A percentile compares a stretch with the other conserved stretches of the same genome.
phyloP scores from a whole-genome alignment of 768 basidiomycete species.

The Boletus rex-veris region DNA sequence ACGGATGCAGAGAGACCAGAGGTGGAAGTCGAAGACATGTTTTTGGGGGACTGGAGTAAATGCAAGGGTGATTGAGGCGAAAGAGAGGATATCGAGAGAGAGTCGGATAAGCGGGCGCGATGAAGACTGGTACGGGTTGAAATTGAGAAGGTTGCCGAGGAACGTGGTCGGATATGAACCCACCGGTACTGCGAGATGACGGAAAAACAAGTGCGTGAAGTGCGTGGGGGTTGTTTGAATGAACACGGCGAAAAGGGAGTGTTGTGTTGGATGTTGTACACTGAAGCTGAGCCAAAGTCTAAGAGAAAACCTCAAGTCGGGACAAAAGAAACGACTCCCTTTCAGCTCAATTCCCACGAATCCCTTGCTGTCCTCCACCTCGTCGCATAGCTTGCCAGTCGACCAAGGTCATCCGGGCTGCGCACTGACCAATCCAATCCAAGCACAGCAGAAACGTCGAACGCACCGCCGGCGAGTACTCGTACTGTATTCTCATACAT shows the following conservation, averaged over 20 bases:
- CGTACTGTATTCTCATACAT: neutral
- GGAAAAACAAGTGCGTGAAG: slow-evolving; percentile 5
- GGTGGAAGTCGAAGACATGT: slow-evolving; percentile 64
- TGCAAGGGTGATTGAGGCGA: neutral
- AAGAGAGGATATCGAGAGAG: slow-evolving; percentile 17
- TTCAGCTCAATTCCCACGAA: slow-evolving; percentile 18
- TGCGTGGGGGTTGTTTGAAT: slow-evolving; percentile 3
- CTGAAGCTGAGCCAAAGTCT: neutral
- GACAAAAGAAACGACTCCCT: neutral
- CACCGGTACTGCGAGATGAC: slow-evolving; percentile 7
- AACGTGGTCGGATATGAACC: slow-evolving; percentile 22
- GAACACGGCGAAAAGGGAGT: slow-evolving; percentile 17
- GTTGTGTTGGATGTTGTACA: slow-evolving; percentile 31
- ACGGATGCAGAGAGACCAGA: slow-evolving; percentile 89
- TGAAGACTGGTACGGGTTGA: slow-evolving; percentile 4
- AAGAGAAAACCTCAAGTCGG: slow-evolving; percentile 15
- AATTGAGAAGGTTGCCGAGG: slow-evolving; percentile 27
- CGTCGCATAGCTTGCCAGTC: no score
- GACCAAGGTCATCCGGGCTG: no score
- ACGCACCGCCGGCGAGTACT: slow-evolving; percentile 3
- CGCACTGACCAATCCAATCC: no score
- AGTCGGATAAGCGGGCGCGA: slow-evolving; percentile 12
- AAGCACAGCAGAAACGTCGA: neutral
- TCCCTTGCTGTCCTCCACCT: neutral
- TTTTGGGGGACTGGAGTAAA: slow-evolving; percentile 8